These are phyloP conservation scores for Paecilomyces sp. DNA, from an alignment of 2,329 filamentous ascomycete species.

Conservation along the genomic window DNA sequence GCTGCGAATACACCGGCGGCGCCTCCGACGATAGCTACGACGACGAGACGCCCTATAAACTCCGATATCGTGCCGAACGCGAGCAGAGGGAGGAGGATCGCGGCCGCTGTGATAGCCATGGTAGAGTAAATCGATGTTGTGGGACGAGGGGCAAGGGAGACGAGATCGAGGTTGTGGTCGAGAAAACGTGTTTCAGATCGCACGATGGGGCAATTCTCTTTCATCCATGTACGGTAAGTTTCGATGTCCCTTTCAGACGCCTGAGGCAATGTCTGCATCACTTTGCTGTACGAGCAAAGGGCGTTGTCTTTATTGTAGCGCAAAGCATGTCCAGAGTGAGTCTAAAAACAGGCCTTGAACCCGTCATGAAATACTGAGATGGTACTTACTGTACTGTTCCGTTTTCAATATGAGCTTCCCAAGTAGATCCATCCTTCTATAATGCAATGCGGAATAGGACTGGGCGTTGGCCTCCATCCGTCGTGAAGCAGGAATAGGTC, in stretches of 20 bases:
- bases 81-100: slow-evolving; percentile 51
- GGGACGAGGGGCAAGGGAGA: slow-evolving; percentile 23
- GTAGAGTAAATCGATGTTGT: slow-evolving; percentile 26
- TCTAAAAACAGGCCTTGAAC: neutral
- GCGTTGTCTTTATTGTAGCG: slow-evolving; percentile 27
- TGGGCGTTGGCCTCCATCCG: slow-evolving; percentile 41
- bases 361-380: neutral
- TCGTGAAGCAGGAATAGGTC: slow-evolving; percentile 29
- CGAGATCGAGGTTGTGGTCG: slow-evolving; percentile 41
- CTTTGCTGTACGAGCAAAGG: slow-evolving; percentile 40
- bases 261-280: slow-evolving; percentile 38
- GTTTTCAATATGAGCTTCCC: slow-evolving; percentile 51
- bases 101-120: slow-evolving; percentile 42
- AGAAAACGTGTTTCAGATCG: slow-evolving; percentile 48
- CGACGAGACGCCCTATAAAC: slow-evolving; percentile 51
- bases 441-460: slow-evolving; percentile 46
- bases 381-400: slow-evolving; percentile 53
- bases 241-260: slow-evolving; percentile 43
- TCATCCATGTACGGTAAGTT: slow-evolving; percentile 49
- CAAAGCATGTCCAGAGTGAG: slow-evolving; percentile 1
- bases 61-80: slow-evolving; percentile 52
- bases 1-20: slow-evolving; percentile 36
- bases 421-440: slow-evolving; percentile 47
- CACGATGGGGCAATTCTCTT: slow-evolving; percentile 42
- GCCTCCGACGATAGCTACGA: slow-evolving; percentile 48